Conservation (phyloP, 2,329 filamentous ascomycete genomes). For the Aureobasidium mangrovei region DNA sequence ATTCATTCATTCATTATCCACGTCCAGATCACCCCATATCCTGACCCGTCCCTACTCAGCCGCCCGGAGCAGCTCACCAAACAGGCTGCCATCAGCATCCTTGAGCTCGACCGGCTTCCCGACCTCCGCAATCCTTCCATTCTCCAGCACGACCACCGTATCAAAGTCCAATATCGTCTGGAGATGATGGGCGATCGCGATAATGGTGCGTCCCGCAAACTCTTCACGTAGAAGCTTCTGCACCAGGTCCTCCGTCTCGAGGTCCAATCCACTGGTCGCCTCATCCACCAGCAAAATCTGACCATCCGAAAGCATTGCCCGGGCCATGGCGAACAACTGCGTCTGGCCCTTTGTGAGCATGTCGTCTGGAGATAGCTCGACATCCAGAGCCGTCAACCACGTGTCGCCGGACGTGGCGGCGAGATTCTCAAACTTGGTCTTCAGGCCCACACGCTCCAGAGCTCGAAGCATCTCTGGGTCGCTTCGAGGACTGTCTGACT, state of each 20-base stretch:
- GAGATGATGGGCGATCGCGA: constrained; percentile 49
- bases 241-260: constrained; percentile 18
- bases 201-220: constrained; percentile 50
- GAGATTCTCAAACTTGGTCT: constrained; percentile 29
- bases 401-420: constrained; percentile 18
- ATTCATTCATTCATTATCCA: too few relatives aligned
- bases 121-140: constrained; percentile 39
- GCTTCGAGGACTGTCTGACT: constrained; percentile 20
- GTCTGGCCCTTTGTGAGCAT: constrained; percentile 39
- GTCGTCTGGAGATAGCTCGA: constrained; percentile 11
- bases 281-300: constrained; percentile 41
- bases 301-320: constrained; percentile 36
- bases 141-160: constrained; percentile 43
- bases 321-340: constrained; percentile 43
- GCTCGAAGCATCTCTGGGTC: constrained; percentile 35
- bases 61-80: constrained; percentile 12
- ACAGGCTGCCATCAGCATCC: constrained; percentile 15
- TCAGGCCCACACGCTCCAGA: constrained; percentile 40
- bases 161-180: constrained; percentile 49
- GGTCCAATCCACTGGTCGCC: constrained; percentile 27
- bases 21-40: too few relatives aligned
- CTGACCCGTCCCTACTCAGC: neutral
- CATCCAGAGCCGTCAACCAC: constrained; percentile 2
- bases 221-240: constrained; percentile 34
- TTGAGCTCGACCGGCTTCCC: constrained; percentile 20